Base-by-base conservation (phyloP, 148 eudicot genomes). In the Persicaria maculosa region DNA sequence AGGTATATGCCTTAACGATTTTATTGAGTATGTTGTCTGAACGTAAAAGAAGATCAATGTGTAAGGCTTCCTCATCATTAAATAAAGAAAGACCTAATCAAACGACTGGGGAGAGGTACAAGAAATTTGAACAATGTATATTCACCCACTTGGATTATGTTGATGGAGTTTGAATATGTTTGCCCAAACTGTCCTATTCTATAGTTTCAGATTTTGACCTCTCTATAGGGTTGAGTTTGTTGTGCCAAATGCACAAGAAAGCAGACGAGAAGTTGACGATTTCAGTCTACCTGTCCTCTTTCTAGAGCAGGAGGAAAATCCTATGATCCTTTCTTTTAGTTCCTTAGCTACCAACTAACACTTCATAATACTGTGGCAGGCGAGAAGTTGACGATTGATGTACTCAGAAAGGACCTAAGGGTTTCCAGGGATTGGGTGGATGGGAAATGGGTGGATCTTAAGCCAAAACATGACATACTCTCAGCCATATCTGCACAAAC, bases 381-480 rank as follows among this genome's bases (percentile, higher is more conserved):
- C 57, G 99, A 95, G 81, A 86, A 80, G 69, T 75, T 89, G 78
- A 80, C 81, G 79, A 53, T 95, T 64, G 80, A 75, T 71, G 79
- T 88, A 75, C 77, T 78, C 15, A 76, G 45, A 76, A 84, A 84
- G 74, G 79, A 89, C 74, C 71, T 91, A 8, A 86, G 97, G 75
- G 81, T 89, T 78, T 93, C 98, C 67, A 84, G 88, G 78, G 98
- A 93, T 76, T 93, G 98, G 96, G 72, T 84, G 52, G 89, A 83
- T 9, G 91, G 88, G 20, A 80, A 81, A 64, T 93, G 98, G 98
- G 79, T 89, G 11, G 89, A 87, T 78, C 74, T 93, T 17, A 83
- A 80, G 67, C 57, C 82, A n/a, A 89, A 91, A 12, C 82, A 73
- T 9, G 80, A 89, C 59, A 83, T 93, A 74, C 82, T 86, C 48